These are phyloP conservation scores for Blechomonas ayalai DNA, from an alignment of 208 protist genomes.

Conservation along the genomic window DNA sequence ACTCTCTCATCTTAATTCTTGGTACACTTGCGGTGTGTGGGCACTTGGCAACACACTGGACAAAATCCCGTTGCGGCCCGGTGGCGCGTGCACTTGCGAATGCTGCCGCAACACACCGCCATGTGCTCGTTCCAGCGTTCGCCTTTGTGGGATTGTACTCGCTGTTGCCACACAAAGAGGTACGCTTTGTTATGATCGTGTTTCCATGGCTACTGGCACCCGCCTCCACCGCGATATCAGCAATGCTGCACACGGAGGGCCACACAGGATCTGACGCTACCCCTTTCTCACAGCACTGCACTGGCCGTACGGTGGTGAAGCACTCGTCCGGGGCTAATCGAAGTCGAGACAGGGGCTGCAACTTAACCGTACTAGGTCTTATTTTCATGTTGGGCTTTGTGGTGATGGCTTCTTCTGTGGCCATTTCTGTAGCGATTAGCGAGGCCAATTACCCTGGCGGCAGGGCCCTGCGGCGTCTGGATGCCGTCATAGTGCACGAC, in stretches of 20 bases:
- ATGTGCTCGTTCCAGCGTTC: slow-evolving; percentile 23
- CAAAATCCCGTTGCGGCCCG: neutral
- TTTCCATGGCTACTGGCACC: slow-evolving; percentile 77
- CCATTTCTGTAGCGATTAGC: slow-evolving; percentile 25
- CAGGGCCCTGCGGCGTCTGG: slow-evolving; percentile 12
- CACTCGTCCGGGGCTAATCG: no score
- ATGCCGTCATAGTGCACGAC: slow-evolving; percentile 14
- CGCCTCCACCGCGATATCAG: slow-evolving; percentile 26
- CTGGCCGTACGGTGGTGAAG: no score
- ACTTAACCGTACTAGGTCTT: neutral
- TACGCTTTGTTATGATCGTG: slow-evolving; percentile 91
- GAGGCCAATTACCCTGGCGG: slow-evolving; percentile 32
- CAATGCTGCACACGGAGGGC: slow-evolving; percentile 4
- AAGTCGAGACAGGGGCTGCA: neutral
- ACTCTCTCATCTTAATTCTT: slow-evolving; percentile 16
- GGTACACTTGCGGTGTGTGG: slow-evolving; percentile 3
- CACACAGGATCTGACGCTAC: no score
- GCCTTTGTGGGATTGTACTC: slow-evolving; percentile 77
- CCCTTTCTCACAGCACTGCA: no score
- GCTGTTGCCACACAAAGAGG: slow-evolving; percentile 90
- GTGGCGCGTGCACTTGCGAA: slow-evolving; percentile 1
- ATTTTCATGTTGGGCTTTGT: slow-evolving; percentile 3
- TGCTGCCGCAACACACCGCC: no score
- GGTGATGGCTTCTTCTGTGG: slow-evolving; percentile 10
- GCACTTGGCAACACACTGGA: neutral